Conservation (phyloP, 2,329 filamentous ascomycete species). For the Truncatella angustata region DNA sequence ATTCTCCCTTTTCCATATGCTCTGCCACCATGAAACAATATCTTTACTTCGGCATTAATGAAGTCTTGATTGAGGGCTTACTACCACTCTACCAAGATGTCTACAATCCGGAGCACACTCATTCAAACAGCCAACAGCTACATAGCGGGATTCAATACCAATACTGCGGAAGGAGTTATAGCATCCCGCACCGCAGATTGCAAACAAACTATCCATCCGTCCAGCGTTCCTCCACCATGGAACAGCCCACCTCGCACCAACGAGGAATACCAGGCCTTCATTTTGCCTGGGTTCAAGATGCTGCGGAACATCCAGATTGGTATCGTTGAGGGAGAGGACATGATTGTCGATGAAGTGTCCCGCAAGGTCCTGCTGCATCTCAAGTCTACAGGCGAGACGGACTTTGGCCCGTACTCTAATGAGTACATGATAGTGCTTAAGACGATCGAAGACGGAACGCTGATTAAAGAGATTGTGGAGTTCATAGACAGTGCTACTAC, state of each 20-base stretch:
- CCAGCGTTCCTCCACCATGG: slow-evolving; percentile 1
- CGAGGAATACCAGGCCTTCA: slow-evolving; percentile 3
- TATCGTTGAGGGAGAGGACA: slow-evolving; percentile 11
- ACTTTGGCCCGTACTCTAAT: slow-evolving; percentile 17
- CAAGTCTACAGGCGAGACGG: slow-evolving; percentile 16
- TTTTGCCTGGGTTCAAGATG: slow-evolving; percentile 7
- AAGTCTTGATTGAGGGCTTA: too few species aligned
- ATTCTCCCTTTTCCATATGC: too few species aligned
- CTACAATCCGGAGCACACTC: background rate
- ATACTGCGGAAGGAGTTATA: slow-evolving; percentile 16
- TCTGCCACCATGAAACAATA: too few species aligned
- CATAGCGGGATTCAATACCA: slow-evolving; percentile 11
- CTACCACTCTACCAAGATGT: too few species aligned
- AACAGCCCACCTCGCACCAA: background rate
- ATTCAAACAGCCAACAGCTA: background rate
- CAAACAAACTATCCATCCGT: slow-evolving; percentile 1
- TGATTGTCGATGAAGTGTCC: slow-evolving; percentile 16
- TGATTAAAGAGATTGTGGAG: slow-evolving; percentile 18
- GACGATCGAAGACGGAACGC: slow-evolving; percentile 17
- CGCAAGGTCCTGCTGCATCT: slow-evolving; percentile 19
- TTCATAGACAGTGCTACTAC: slow-evolving; percentile 15
- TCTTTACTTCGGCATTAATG: too few species aligned
- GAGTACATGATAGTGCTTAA: slow-evolving; percentile 21
- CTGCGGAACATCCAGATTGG: slow-evolving; percentile 6
- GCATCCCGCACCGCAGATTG: slow-evolving; percentile 12